A percentile compares a stretch with the other conserved stretches of the same genome.
Evolutionary conservation across 2,329 filamentous ascomycete species (phyloP).

Genomic region (Cercospora zeae-maydis): DNA sequence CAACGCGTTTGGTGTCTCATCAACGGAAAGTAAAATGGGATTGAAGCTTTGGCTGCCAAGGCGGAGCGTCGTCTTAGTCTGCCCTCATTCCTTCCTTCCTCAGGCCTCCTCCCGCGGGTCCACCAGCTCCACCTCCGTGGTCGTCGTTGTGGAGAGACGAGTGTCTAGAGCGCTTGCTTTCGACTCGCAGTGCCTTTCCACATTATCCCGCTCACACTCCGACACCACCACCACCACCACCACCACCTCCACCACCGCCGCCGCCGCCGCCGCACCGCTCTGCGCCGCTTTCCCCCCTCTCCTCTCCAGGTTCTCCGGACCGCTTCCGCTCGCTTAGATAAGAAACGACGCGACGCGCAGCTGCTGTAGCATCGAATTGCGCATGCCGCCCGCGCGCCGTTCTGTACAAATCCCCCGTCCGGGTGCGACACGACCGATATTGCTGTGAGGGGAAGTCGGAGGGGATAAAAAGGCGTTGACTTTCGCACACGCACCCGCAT

Average conservation of each 20-base stretch:
- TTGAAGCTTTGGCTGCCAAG: not conserved
- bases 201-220: not conserved
- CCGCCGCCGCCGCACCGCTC: not conserved
- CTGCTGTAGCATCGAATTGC: not conserved
- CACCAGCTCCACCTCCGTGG: not conserved
- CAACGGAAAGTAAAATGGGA: not conserved
- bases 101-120: not conserved
- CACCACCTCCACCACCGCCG: not conserved
- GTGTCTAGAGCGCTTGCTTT: not conserved
- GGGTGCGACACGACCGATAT: not conserved
- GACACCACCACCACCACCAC: not conserved
- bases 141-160: not conserved
- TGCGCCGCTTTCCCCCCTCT: not conserved
- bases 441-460: not conserved
- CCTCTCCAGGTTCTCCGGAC: constrained; percentile 2
- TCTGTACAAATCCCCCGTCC: not conserved
- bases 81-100: too few relatives aligned
- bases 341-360: not conserved
- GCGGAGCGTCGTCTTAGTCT: not conserved
- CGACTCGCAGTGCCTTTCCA: not conserved
- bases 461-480: not conserved
- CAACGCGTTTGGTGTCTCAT: not conserved
- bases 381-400: not conserved
- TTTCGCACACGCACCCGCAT: not conserved
- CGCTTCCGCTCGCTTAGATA: constrained; percentile 12